A percentile compares a stretch with the other conserved stretches of the same genome.
Evolutionary conservation across 805 yeast genomes (phyloP).

Genomic region (Candida sonorensis): DNA sequence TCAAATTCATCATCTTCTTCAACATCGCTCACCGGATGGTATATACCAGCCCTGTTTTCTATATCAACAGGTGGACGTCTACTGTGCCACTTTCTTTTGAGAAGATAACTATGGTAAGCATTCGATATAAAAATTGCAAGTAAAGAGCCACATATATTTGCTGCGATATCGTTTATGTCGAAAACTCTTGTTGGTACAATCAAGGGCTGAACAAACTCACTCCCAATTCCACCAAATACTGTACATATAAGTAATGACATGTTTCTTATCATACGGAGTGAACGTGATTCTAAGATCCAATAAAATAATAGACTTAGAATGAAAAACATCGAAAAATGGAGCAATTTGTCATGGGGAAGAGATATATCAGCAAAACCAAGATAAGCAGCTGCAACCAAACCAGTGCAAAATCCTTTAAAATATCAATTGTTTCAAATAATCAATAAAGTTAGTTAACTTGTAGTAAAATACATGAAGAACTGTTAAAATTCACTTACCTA

Average conservation of each 20-base stretch:
- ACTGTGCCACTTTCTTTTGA: constrained; percentile 6
- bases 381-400: constrained; percentile 24
- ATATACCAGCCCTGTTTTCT: constrained; percentile 10
- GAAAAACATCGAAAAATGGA: constrained; percentile 41
- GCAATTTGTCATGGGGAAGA: constrained; percentile 38
- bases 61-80: no score
- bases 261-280: constrained; percentile 25
- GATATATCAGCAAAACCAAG: constrained; percentile 46
- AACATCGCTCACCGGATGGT: constrained; percentile 10
- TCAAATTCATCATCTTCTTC: constrained; percentile 13
- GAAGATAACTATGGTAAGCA: constrained; percentile 7
- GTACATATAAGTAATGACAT: constrained; percentile 36
- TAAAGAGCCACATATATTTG: constrained; percentile 22
- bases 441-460: no score
- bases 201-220: constrained; percentile 40
- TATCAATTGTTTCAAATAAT: no score
- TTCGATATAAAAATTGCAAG: constrained; percentile 18
- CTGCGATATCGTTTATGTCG: constrained; percentile 29
- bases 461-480: no score
- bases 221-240: constrained; percentile 35
- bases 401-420: constrained; percentile 13
- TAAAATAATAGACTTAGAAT: constrained; percentile 41
- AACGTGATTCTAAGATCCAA: constrained; percentile 34
- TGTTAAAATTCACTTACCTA: constrained; percentile 3
- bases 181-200: constrained; percentile 39